phyloP scores from a whole-genome alignment of 2,329 filamentous ascomycete species.

The Bimuria novae-zelandiae region DNA sequence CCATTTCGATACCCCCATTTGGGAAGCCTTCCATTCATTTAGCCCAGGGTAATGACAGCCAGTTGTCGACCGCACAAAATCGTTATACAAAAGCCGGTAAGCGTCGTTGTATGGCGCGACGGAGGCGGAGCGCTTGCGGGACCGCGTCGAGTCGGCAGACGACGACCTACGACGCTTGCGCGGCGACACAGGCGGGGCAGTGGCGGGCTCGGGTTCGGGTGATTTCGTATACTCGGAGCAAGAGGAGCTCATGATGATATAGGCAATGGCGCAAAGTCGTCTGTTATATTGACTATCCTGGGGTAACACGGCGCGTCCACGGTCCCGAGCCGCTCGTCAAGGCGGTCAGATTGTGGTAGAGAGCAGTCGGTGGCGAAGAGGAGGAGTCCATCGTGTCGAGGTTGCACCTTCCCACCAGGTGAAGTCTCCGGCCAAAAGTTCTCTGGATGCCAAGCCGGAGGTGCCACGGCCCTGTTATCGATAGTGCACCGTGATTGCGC shows the following conservation, averaged over 20 bases:
- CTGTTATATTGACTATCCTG: not conserved
- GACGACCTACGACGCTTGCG: slow-evolving; percentile 32
- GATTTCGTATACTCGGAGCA: slow-evolving; percentile 11
- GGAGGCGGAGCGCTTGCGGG: slow-evolving; percentile 33
- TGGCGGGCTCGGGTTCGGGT: slow-evolving; percentile 11
- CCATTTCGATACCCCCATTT: slow-evolving; percentile 75
- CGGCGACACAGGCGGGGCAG: slow-evolving; percentile 17
- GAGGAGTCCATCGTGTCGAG: too few species aligned
- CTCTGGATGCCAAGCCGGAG: slow-evolving; percentile 7
- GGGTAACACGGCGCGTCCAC: not conserved
- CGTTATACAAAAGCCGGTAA: slow-evolving; percentile 44
- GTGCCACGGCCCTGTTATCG: slow-evolving; percentile 12
- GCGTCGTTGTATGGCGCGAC: slow-evolving; percentile 53
- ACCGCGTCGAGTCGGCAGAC: slow-evolving; percentile 20
- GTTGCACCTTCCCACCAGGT: too few species aligned
- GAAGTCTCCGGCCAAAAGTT: not conserved
- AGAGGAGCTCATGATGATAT: slow-evolving; percentile 15
- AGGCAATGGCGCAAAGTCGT: not conserved
- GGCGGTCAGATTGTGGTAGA: not conserved
- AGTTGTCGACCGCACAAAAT: slow-evolving; percentile 26
- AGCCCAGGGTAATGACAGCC: slow-evolving; percentile 19
- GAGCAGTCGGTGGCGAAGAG: too few species aligned
- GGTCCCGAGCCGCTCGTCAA: not conserved
- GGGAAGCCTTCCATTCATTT: slow-evolving; percentile 48
- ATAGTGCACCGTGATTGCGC: slow-evolving; percentile 25